Evolutionary conservation across 495 filamentous ascomycete species (phyloP).

Genomic region (Parathielavia hyrcaniae): DNA sequence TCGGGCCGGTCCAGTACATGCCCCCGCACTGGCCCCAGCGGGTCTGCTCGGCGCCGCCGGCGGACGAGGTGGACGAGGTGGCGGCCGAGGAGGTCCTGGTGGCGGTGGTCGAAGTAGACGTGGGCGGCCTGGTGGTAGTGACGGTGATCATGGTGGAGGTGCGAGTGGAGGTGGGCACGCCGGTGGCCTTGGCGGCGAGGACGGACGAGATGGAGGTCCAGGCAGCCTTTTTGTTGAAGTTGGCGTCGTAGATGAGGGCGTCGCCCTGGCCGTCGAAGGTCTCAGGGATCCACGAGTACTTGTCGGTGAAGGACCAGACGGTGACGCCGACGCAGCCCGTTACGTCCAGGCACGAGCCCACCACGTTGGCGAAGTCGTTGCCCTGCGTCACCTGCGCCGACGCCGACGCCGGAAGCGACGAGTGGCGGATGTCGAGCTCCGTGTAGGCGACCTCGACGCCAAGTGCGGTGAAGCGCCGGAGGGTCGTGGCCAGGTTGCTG

Average conservation of each 20-base stretch:
- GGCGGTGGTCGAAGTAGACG: slow-evolving; percentile 17
- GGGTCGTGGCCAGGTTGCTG: slow-evolving; percentile 33
- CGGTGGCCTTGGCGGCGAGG: slow-evolving; percentile 30
- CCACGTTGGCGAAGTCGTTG: slow-evolving; percentile 49
- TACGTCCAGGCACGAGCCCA: slow-evolving; percentile 51
- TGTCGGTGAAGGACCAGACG: slow-evolving; percentile 60
- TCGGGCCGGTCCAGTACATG: slow-evolving; percentile 34
- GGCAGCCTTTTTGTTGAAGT: slow-evolving; percentile 49
- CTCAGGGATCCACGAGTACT: slow-evolving; percentile 48
- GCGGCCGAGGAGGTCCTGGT: slow-evolving; percentile 11
- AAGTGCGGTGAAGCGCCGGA: slow-evolving; percentile 42
- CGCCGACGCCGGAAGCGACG: slow-evolving; percentile 33
- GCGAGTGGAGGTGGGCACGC: slow-evolving; percentile 8
- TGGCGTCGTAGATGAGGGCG: slow-evolving; percentile 51
- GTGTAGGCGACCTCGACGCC: slow-evolving; percentile 57
- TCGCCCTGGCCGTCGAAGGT: slow-evolving; percentile 51
- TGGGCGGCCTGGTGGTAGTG: slow-evolving; percentile 16
- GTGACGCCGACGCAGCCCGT: slow-evolving; percentile 54
- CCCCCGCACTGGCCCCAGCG: slow-evolving; percentile 44
- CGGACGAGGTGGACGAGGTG: slow-evolving; percentile 19
- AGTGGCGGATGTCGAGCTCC: slow-evolving; percentile 54
- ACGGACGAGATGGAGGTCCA: slow-evolving; percentile 40
- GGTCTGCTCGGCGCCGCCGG: slow-evolving; percentile 15
- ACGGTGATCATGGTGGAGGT: not conserved
- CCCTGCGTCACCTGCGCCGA: slow-evolving; percentile 47